Conservation (phyloP, 257 asterid species). For the Nicotiana obtusifolia region DNA sequence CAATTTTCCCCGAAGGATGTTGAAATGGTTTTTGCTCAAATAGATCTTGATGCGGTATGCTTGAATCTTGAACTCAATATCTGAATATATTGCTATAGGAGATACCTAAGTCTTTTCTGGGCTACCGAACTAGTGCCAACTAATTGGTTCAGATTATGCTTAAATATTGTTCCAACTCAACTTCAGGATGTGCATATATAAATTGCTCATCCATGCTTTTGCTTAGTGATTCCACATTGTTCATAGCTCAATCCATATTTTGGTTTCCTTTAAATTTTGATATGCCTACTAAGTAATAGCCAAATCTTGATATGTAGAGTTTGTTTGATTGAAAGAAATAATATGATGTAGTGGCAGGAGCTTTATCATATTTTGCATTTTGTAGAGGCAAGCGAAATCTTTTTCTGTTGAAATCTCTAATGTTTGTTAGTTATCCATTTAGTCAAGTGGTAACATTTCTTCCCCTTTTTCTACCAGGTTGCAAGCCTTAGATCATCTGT, state of each 20-base stretch:
- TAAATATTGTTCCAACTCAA: background rate
- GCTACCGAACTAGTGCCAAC: background rate
- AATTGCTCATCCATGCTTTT: background rate
- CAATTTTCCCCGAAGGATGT: conserved; percentile 93
- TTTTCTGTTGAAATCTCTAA: background rate
- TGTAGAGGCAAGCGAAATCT: background rate
- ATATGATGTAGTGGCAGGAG: background rate
- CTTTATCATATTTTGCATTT: conserved; percentile 2
- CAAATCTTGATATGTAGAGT: background rate
- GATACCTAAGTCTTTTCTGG: background rate
- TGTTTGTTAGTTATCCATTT: background rate
- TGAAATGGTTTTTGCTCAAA: conserved; percentile 86
- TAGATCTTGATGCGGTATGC: conserved; percentile 93
- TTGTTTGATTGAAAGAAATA: background rate
- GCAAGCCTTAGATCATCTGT: conserved; percentile 90
- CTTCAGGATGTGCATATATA: background rate
- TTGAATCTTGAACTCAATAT: conserved; percentile 1
- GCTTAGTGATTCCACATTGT: background rate
- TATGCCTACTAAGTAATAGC: background rate
- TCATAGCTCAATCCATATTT: background rate
- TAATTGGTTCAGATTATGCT: background rate
- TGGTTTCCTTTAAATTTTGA: background rate
- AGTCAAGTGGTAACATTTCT: background rate
- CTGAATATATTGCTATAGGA: background rate
- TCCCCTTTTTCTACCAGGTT: conserved; percentile 43